phyloP scores from a whole-genome alignment of 2,329 filamentous ascomycete species.

The Aphanocladium album region DNA sequence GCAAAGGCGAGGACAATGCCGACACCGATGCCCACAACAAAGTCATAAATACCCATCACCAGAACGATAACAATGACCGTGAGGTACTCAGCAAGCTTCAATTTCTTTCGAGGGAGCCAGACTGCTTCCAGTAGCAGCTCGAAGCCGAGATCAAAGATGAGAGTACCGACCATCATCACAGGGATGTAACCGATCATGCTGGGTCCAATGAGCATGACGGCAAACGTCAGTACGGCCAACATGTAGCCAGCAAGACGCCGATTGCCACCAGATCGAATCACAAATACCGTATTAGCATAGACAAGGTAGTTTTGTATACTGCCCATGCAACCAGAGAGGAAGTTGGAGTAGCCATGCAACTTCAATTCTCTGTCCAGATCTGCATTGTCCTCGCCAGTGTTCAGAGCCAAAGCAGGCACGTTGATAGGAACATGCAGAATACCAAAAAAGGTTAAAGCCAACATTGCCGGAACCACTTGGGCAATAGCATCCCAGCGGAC shows the following conservation, averaged over 20 bases:
- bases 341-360: slow-evolving; percentile 89
- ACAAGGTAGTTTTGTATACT: slow-evolving; percentile 97
- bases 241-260: slow-evolving; percentile 80
- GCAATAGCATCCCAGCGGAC: slow-evolving; percentile 79
- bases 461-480: slow-evolving; percentile 89
- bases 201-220: slow-evolving; percentile 80
- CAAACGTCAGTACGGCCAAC: slow-evolving; percentile 73
- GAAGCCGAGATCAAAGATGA: slow-evolving; percentile 94
- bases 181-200: slow-evolving; percentile 90
- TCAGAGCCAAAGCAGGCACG: slow-evolving; percentile 85
- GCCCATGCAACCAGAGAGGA: slow-evolving; percentile 76
- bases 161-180: slow-evolving; percentile 90
- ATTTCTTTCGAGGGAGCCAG: slow-evolving; percentile 80
- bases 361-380: slow-evolving; percentile 88
- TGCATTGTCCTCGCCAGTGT: slow-evolving; percentile 86
- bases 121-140: slow-evolving; percentile 86
- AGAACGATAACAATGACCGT: slow-evolving; percentile 87
- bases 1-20: slow-evolving; percentile 90
- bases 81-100: slow-evolving; percentile 81
- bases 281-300: slow-evolving; percentile 95
- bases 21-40: slow-evolving; percentile 87
- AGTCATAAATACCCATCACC: slow-evolving; percentile 96
- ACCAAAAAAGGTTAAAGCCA: slow-evolving; percentile 95
- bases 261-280: slow-evolving; percentile 87
- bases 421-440: slow-evolving; percentile 97